A percentile compares a stretch with the other conserved stretches of the same genome.
These are phyloP conservation scores for Sophora flavescens DNA, from an alignment of 306 rosid species.

Conservation along the genomic window DNA sequence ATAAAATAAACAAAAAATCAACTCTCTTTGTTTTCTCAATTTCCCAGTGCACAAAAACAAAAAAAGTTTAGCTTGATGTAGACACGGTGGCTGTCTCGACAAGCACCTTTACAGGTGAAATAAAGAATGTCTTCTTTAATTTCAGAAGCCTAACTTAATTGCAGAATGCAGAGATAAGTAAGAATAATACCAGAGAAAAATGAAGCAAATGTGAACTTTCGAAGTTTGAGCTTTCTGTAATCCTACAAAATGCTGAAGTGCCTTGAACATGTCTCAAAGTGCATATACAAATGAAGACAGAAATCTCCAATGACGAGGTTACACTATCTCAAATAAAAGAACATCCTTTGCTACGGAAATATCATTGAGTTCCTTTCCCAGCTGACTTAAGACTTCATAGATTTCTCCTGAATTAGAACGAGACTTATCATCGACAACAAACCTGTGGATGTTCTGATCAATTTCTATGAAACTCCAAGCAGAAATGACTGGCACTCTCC, in stretches of 20 bases:
- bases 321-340: slow-evolving; percentile 1
- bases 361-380: slow-evolving; percentile 47
- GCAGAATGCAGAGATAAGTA: not conserved
- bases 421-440: slow-evolving; percentile 52
- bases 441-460: slow-evolving; percentile 54
- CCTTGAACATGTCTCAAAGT: not conserved
- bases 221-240: not conserved
- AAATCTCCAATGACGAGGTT: not conserved
- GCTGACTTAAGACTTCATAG: slow-evolving; percentile 38
- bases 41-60: not conserved
- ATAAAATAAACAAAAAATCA: slow-evolving; percentile 46
- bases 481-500: slow-evolving; percentile 46
- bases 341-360: slow-evolving; percentile 40
- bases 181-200: not conserved
- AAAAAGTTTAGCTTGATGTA: not conserved
- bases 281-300: not conserved
- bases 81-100: not conserved
- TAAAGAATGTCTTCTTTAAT: not conserved
- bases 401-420: slow-evolving; percentile 46
- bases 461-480: slow-evolving; percentile 69
- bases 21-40: not conserved
- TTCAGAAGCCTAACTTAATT: slow-evolving; percentile 8
- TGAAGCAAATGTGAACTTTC: not conserved
- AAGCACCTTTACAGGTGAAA: not conserved
- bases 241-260: not conserved